Percentiles rank a stretch among this genome's conserved stretches.
Conservation (phyloP, 352 stramenopile species). For the Phytophthora chlamydospora region DNA sequence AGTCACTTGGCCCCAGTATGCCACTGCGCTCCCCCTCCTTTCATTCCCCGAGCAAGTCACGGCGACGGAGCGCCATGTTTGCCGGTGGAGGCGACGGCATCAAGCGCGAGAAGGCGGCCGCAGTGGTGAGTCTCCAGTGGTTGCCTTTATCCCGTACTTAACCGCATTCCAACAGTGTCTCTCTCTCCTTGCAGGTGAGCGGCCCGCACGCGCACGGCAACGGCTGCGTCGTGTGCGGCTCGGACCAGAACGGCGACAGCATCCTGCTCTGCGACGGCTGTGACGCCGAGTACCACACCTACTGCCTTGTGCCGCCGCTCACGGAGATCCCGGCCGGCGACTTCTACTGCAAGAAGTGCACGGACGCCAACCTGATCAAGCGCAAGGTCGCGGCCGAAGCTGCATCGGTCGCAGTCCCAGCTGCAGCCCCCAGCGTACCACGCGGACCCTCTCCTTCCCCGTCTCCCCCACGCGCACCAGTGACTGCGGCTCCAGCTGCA, state of each 20-base stretch:
- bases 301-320: slow-evolving; percentile 80
- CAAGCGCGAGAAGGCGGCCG: slow-evolving; percentile 27
- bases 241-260: slow-evolving; percentile 77
- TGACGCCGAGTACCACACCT: slow-evolving; percentile 88
- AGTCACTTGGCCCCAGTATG: background rate
- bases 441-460: no score
- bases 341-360: slow-evolving; percentile 85
- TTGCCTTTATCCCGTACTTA: no score
- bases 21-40: background rate
- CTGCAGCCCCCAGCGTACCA: background rate
- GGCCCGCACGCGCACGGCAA: slow-evolving; percentile 42
- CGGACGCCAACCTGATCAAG: slow-evolving; percentile 46
- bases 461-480: background rate
- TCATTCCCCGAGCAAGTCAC: slow-evolving; percentile 3
- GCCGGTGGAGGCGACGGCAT: slow-evolving; percentile 13
- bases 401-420: background rate
- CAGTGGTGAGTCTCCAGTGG: slow-evolving; percentile 19
- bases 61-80: slow-evolving; percentile 21
- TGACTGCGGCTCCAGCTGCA: background rate
- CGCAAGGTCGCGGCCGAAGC: slow-evolving; percentile 42
- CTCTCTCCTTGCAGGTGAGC: slow-evolving; percentile 13
- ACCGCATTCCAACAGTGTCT: background rate
- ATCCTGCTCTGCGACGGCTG: slow-evolving; percentile 88
- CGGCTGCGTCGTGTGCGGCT: slow-evolving; percentile 72
- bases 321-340: slow-evolving; percentile 75